Evolutionary conservation across 495 filamentous ascomycete species (phyloP).

Genomic region (Hypoxylon perforatum): DNA sequence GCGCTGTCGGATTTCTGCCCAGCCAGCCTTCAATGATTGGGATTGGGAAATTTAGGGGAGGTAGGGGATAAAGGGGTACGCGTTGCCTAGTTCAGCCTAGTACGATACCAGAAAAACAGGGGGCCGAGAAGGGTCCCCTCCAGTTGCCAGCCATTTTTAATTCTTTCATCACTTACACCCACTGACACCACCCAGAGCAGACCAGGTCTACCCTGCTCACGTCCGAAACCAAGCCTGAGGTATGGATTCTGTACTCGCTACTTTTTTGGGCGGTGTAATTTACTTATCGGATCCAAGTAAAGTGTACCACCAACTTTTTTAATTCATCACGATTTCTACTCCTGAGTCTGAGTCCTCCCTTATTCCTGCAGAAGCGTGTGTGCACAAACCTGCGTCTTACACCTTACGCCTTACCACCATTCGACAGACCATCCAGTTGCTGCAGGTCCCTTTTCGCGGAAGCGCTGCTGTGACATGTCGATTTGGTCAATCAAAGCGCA

Average conservation of each 20-base stretch:
- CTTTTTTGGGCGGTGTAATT: slow-evolving; percentile 18
- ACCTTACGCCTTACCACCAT: not conserved
- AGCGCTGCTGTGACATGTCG: slow-evolving; percentile 31
- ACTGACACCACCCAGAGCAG: no score
- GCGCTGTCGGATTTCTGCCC: slow-evolving; percentile 9
- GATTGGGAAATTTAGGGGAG: slow-evolving; percentile 32
- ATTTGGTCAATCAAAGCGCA: slow-evolving; percentile 24
- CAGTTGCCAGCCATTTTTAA: slow-evolving; percentile 30
- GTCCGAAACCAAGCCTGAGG: slow-evolving; percentile 15
- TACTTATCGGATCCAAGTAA: slow-evolving; percentile 1
- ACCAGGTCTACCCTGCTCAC: slow-evolving; percentile 31
- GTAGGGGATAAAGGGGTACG: slow-evolving; percentile 46
- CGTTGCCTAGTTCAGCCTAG: slow-evolving; percentile 41
- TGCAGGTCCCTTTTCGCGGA: slow-evolving; percentile 34
- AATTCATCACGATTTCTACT: slow-evolving; percentile 7
- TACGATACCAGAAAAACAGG: slow-evolving; percentile 8
- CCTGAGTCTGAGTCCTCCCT: slow-evolving; percentile 22
- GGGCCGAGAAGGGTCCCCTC: slow-evolving; percentile 26
- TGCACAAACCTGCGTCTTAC: slow-evolving; percentile 6
- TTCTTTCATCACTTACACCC: slow-evolving; percentile 23
- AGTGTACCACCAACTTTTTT: slow-evolving; percentile 1
- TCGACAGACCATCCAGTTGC: slow-evolving; percentile 18
- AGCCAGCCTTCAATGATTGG: slow-evolving; percentile 23
- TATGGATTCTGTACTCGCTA: slow-evolving; percentile 11
- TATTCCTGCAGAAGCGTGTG: slow-evolving; percentile 38